phyloP scores from a whole-genome alignment of 140 eudicot genomes.

The Bidens hawaiensis region DNA sequence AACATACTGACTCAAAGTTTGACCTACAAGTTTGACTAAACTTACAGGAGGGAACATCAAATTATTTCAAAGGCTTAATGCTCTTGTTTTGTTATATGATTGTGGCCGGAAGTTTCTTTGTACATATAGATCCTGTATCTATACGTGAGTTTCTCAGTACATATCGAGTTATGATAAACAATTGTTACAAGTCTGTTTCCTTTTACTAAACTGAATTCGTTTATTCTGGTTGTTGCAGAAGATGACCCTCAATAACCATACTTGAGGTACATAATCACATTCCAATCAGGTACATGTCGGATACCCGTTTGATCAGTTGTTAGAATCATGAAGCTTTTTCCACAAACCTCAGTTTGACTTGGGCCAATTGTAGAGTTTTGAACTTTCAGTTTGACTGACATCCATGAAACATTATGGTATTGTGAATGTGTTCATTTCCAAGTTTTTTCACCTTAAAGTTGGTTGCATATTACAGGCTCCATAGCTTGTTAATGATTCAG shows the following conservation, averaged over 20 bases:
- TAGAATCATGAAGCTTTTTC: constrained; percentile 7
- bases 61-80: constrained; percentile 84
- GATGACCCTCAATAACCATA: constrained; percentile 22
- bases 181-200: constrained; percentile 7
- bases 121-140: constrained; percentile 54
- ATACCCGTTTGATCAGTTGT: constrained; percentile 4
- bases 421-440: too few relatives aligned
- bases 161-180: not conserved
- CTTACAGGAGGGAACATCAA: constrained; percentile 79
- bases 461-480: not conserved
- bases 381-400: constrained; percentile 1
- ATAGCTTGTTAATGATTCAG: too few relatives aligned
- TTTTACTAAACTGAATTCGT: not conserved
- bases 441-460: not conserved
- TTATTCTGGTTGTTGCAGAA: constrained; percentile 23
- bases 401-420: not conserved
- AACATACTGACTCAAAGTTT: constrained; percentile 4
- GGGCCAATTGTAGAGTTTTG: constrained; percentile 3
- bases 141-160: constrained; percentile 32
- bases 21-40: too few relatives aligned
- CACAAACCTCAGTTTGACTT: constrained; percentile 4
- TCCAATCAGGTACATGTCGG: not conserved
- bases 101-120: constrained; percentile 80
- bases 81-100: constrained; percentile 73
- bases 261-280: constrained; percentile 6